Evolutionary conservation across 2,329 filamentous ascomycete genomes (phyloP).

Genomic region (Fusarium anguioides): DNA sequence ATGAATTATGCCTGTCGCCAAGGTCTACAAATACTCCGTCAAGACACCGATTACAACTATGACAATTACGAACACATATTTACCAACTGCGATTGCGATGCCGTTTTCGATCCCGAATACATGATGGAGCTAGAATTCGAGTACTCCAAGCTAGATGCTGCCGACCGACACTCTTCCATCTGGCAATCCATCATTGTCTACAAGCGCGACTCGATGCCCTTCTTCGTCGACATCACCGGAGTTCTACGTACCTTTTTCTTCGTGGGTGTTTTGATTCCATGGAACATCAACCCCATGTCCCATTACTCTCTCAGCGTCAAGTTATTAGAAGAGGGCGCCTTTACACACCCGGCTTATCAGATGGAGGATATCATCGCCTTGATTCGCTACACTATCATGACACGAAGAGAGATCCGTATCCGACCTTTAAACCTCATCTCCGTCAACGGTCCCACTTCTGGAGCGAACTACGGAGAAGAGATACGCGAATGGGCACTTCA

Average conservation of each 20-base stretch:
- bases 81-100: slow-evolving; percentile 42
- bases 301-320: slow-evolving; percentile 34
- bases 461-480: slow-evolving; percentile 25
- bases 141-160: slow-evolving; percentile 20
- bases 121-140: slow-evolving; percentile 34
- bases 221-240: slow-evolving; percentile 42
- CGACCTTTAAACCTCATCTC: slow-evolving; percentile 30
- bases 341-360: slow-evolving; percentile 31
- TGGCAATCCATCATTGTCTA: slow-evolving; percentile 44
- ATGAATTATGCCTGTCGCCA: slow-evolving; percentile 36
- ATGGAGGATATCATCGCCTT: slow-evolving; percentile 36
- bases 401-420: slow-evolving; percentile 26
- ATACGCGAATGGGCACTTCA: slow-evolving; percentile 34
- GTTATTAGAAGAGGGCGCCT: slow-evolving; percentile 25
- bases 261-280: slow-evolving; percentile 40
- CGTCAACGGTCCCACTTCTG: slow-evolving; percentile 34
- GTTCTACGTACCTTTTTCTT: slow-evolving; percentile 43
- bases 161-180: slow-evolving; percentile 40
- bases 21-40: slow-evolving; percentile 23
- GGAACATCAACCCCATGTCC: slow-evolving; percentile 38
- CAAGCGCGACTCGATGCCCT: slow-evolving; percentile 41
- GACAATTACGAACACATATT: slow-evolving; percentile 39
- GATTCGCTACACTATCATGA: slow-evolving; percentile 32
- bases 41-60: slow-evolving; percentile 33
- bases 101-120: slow-evolving; percentile 40